phyloP scores from a whole-genome alignment of 805 yeast genomes.

The Saturnispora kantuleensis region DNA sequence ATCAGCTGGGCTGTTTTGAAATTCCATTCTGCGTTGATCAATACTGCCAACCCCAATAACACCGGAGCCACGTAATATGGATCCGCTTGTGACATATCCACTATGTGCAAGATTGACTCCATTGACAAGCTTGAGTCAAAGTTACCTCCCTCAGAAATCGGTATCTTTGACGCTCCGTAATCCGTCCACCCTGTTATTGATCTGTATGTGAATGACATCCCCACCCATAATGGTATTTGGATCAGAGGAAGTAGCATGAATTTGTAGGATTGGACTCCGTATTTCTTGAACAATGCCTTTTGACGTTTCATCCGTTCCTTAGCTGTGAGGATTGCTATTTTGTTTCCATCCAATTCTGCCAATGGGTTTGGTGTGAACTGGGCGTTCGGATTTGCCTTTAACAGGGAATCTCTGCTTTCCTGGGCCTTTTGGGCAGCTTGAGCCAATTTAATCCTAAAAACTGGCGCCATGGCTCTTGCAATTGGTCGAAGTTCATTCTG shows the following conservation, averaged over 20 bases:
- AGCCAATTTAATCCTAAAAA: constrained; percentile 49
- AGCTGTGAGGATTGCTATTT: constrained; percentile 60
- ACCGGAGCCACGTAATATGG: constrained; percentile 60
- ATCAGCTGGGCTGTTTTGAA: constrained; percentile 49
- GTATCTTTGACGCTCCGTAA: constrained; percentile 22
- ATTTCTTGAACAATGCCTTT: constrained; percentile 52
- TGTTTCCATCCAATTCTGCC: constrained; percentile 57
- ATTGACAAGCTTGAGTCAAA: constrained; percentile 39
- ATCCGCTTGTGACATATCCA: constrained; percentile 51
- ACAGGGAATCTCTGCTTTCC: constrained; percentile 15
- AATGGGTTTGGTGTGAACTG: constrained; percentile 22
- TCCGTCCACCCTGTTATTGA: constrained; percentile 60
- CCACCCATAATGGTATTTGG: constrained; percentile 83
- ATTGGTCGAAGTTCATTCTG: constrained; percentile 69
- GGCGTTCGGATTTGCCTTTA: constrained; percentile 14
- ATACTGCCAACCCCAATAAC: constrained; percentile 55
- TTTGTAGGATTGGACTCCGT: constrained; percentile 74
- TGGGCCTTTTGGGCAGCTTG: constrained; percentile 32
- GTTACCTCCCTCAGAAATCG: constrained; percentile 20
- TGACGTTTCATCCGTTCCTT: constrained; percentile 76
- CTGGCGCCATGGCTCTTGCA: constrained; percentile 65
- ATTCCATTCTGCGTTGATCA: constrained; percentile 79
- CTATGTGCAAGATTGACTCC: constrained; percentile 53
- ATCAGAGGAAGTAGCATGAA: constrained; percentile 63
- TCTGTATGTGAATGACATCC: constrained; percentile 66